Conservation (phyloP, 768 basidiomycete genomes). For the Amanita muscaria region DNA sequence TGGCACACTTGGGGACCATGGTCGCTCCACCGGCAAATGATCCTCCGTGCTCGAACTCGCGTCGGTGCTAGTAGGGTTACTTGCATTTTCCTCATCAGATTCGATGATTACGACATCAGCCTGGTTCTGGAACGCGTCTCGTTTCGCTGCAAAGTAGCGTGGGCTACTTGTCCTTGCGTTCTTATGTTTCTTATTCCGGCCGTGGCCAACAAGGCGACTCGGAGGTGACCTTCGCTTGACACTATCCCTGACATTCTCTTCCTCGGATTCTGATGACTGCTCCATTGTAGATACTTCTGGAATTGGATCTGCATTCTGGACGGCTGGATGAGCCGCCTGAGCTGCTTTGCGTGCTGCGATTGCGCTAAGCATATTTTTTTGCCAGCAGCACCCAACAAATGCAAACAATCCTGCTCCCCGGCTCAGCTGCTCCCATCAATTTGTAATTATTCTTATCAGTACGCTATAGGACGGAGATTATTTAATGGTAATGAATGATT, state of each 20-base stretch:
- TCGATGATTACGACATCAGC: constrained; percentile 32
- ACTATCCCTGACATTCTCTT: constrained; percentile 6
- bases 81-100: constrained; percentile 28
- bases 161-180: constrained; percentile 16
- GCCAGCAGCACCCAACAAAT: no score
- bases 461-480: no score
- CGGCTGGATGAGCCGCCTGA: constrained; percentile 17
- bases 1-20: constrained; percentile 56
- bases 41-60: constrained; percentile 5
- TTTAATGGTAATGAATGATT: no score
- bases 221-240: constrained; percentile 1
- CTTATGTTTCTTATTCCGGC: no score
- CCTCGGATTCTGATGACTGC: constrained; percentile 15
- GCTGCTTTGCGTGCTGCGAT: constrained; percentile 65
- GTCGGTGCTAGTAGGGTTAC: constrained; percentile 17
- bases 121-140: constrained; percentile 25
- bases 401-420: no score
- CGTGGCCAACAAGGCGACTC: background rate
- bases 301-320: background rate
- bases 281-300: background rate
- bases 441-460: no score
- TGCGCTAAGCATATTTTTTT: constrained; percentile 59
- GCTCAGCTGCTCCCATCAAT: no score
- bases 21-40: constrained; percentile 21
- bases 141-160: constrained; percentile 26